phyloP scores from a whole-genome alignment of 768 basidiomycete species.

The Roridomyces roridus region DNA sequence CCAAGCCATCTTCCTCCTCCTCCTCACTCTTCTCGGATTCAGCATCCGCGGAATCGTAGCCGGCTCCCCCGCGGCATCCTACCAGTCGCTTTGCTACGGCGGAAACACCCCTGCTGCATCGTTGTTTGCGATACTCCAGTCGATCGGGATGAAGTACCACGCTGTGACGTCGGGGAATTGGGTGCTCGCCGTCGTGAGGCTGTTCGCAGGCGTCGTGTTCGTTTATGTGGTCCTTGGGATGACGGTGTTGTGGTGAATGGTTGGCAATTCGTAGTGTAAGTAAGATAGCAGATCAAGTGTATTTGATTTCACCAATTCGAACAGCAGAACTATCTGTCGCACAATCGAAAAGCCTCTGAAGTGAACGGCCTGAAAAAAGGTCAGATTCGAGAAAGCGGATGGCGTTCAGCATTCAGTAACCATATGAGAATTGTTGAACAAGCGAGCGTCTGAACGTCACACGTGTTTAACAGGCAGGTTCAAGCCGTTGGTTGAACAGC shows the following conservation, averaged over 20 bases:
- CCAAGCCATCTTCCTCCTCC: slow-evolving; percentile 22
- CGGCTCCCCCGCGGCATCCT: slow-evolving; percentile 32
- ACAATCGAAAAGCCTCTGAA: too few species aligned
- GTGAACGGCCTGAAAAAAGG: too few species aligned
- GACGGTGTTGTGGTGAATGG: neutral
- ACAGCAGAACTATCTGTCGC: too few species aligned
- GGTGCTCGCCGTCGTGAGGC: slow-evolving; percentile 56
- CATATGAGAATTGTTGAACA: too few species aligned
- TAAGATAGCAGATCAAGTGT: too few species aligned
- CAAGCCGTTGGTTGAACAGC: too few species aligned
- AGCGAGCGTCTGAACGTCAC: too few species aligned
- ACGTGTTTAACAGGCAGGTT: too few species aligned
- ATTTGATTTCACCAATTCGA: too few species aligned
- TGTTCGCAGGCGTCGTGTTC: slow-evolving; percentile 24
- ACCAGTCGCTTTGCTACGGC: slow-evolving; percentile 31
- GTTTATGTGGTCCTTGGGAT: slow-evolving; percentile 20
- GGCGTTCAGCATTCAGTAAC: too few species aligned
- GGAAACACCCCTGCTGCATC: slow-evolving; percentile 30
- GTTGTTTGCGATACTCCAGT: slow-evolving; percentile 30
- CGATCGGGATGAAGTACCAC: slow-evolving; percentile 31
- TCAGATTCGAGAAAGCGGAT: too few species aligned
- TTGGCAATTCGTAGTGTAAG: too few species aligned
- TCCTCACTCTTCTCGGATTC: slow-evolving; percentile 25
- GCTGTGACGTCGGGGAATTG: slow-evolving; percentile 66
- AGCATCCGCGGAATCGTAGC: slow-evolving; percentile 24